Evolutionary conservation across 768 basidiomycete genomes (phyloP).

Genomic region (Tulasnella sp.): DNA sequence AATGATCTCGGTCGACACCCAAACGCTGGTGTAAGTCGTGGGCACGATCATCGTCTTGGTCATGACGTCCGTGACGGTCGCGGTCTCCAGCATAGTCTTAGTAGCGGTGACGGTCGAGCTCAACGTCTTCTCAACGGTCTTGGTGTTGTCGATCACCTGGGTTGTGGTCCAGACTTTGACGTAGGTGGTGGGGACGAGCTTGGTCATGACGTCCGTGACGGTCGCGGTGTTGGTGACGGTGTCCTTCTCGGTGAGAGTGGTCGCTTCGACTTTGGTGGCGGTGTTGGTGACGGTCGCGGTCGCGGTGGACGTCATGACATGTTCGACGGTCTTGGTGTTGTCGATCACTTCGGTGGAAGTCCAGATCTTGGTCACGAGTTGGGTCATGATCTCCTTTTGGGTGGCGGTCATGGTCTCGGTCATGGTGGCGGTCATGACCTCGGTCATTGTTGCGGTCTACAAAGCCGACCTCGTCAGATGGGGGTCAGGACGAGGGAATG

Average conservation of each 20-base stretch:
- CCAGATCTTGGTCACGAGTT: slow-evolving; percentile 12
- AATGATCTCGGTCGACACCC: slow-evolving; percentile 47
- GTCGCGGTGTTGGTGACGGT: slow-evolving; percentile 40
- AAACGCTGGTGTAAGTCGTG: slow-evolving; percentile 50
- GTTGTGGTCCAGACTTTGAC: slow-evolving; percentile 49
- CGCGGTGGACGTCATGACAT: slow-evolving; percentile 49
- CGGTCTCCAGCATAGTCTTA: slow-evolving; percentile 32
- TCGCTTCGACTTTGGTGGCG: slow-evolving; percentile 30
- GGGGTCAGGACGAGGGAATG: background rate
- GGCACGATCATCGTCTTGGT: slow-evolving; percentile 39
- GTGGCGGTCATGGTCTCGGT: slow-evolving; percentile 31
- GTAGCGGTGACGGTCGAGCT: slow-evolving; percentile 28
- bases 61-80: slow-evolving; percentile 37
- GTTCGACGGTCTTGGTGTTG: slow-evolving; percentile 44
- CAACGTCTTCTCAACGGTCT: slow-evolving; percentile 23
- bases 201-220: slow-evolving; percentile 30
- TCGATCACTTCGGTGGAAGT: slow-evolving; percentile 55
- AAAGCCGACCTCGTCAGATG: slow-evolving; percentile 19
- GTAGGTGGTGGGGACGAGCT: slow-evolving; percentile 48
- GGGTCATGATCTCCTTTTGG: slow-evolving; percentile 17
- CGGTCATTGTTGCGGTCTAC: slow-evolving; percentile 24
- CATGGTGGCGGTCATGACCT: slow-evolving; percentile 34
- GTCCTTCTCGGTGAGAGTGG: slow-evolving; percentile 31
- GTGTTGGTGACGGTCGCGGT: slow-evolving; percentile 39
- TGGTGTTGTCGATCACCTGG: slow-evolving; percentile 48